Conservation (phyloP, 2,329 filamentous ascomycete genomes). For the Verticillium longisporum region DNA sequence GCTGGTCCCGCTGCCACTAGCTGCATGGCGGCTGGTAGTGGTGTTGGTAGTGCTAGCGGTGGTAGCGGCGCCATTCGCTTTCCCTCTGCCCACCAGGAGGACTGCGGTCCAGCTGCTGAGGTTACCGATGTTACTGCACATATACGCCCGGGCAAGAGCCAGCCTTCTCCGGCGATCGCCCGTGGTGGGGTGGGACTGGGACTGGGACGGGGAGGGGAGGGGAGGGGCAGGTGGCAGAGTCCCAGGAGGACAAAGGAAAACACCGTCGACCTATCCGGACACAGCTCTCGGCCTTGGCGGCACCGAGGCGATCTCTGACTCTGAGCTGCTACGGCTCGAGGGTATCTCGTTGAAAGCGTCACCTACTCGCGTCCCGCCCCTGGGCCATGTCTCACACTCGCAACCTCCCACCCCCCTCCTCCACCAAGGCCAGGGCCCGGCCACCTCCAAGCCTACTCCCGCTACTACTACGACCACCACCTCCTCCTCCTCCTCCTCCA, state of each 20-base stretch:
- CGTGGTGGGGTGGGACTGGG: background rate
- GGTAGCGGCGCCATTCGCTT: background rate
- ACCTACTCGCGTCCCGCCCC: constrained; percentile 14
- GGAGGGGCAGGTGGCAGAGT: background rate
- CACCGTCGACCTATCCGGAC: constrained; percentile 11
- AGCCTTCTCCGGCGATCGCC: constrained; percentile 11
- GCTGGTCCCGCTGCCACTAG: constrained; percentile 10
- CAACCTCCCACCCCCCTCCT: constrained; percentile 14
- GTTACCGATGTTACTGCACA: background rate
- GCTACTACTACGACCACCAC: constrained; percentile 20
- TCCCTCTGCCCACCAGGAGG: background rate
- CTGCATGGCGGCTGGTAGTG: constrained; percentile 1
- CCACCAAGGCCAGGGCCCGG: constrained; percentile 18
- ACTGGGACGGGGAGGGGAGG: background rate
- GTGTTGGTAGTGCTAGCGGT: background rate
- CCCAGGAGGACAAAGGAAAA: constrained; percentile 11
- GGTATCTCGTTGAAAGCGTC: constrained; percentile 34
- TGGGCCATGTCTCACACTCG: constrained; percentile 13
- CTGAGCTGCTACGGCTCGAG: constrained; percentile 38
- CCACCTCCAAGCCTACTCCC: constrained; percentile 17
- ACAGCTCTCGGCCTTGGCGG: constrained; percentile 8
- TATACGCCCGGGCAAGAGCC: background rate
- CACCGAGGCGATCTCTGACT: constrained; percentile 35
- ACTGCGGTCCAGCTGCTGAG: background rate
- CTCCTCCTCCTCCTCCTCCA: constrained; percentile 24